Base-by-base conservation (phyloP, 1,284 basidiomycete species). In the Coniferiporia weirii region DNA sequence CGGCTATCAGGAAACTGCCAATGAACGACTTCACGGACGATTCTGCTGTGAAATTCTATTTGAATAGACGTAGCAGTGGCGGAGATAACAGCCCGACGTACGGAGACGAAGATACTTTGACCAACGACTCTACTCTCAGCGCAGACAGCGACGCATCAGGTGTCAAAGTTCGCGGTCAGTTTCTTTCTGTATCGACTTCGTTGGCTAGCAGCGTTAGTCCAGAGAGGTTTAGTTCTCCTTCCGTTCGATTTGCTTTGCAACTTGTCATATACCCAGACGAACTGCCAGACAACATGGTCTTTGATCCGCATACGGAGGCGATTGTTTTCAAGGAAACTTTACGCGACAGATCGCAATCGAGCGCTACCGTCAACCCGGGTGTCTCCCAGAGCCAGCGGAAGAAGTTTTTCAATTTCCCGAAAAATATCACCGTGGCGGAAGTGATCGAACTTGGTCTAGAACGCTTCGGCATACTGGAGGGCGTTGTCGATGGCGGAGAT, bases 1-100 rank as follows among this genome's bases (percentile, higher is more conserved):
- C 95, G 9, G 94, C 95, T 15, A 98, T 98, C 72, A 87, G 86
- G 66, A 91, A 92, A 66, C 75, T 98, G 38, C 85, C 91, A 36
- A 94, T 95, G 91, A 96, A 94, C 66, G 96, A 98, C 71, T 99
- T 95, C 70, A 93, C 91, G 56, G 96, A 99, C 64, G 95, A 98
- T 69, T 94, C 93, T 9, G 87, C 89, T 0, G 95, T 98, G 73
- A 98, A 98, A 73, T 92, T 98, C 71, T 98, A 96, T 73, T 73
- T 99, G 64, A 93, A 96, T 68, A 79, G 84, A 54, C 75, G 75
- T 27, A 72, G 76, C 2, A 70, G 70, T 12, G 72, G 68, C 9
- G 66, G 69, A 4, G 67, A 73, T 47, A 70, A 75, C 54, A 67
- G 67, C 40, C 52, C 64, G 36, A 62, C 68, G 4, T 57, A 62